Evolutionary conservation across 352 stramenopile genomes (phyloP).

Genomic region (Globisporangium emineosum): DNA sequence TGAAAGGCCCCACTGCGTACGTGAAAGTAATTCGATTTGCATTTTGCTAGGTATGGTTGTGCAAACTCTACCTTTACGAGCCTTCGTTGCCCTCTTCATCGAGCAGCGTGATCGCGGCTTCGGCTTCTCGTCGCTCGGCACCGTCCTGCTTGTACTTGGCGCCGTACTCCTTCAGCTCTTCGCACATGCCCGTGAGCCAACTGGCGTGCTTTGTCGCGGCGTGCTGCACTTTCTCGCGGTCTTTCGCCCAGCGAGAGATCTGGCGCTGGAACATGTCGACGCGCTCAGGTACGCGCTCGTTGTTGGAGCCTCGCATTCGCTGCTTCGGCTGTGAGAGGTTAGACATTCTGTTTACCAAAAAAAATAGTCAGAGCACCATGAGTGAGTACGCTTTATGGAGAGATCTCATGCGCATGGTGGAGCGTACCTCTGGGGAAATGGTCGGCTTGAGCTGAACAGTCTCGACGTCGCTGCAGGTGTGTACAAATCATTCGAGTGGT

Average conservation of each 20-base stretch:
- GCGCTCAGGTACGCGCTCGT: conserved; percentile 18
- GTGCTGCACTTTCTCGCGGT: conserved; percentile 55
- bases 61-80: neutral
- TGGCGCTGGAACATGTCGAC: conserved; percentile 45
- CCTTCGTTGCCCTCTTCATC: conserved; percentile 8
- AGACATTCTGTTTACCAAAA: conserved; percentile 9
- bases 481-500: conserved; percentile 9
- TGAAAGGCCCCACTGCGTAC: conserved; percentile 11
- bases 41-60: neutral
- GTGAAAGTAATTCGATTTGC: neutral
- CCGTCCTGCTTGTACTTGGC: conserved; percentile 34
- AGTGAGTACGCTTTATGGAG: neutral
- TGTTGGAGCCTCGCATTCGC: conserved; percentile 10
- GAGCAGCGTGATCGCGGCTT: conserved; percentile 17
- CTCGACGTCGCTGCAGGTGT: conserved; percentile 2
- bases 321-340: conserved; percentile 12
- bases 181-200: conserved; percentile 60
- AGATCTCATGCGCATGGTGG: no score
- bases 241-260: conserved; percentile 55
- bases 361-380: neutral
- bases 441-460: conserved; percentile 7
- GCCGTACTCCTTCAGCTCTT: conserved; percentile 62
- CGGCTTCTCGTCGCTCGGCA: conserved; percentile 13
- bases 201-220: conserved; percentile 53
- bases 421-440: conserved; percentile 13